Evolutionary conservation across 768 basidiomycete species (phyloP).

Genomic region (Boletales sp.): DNA sequence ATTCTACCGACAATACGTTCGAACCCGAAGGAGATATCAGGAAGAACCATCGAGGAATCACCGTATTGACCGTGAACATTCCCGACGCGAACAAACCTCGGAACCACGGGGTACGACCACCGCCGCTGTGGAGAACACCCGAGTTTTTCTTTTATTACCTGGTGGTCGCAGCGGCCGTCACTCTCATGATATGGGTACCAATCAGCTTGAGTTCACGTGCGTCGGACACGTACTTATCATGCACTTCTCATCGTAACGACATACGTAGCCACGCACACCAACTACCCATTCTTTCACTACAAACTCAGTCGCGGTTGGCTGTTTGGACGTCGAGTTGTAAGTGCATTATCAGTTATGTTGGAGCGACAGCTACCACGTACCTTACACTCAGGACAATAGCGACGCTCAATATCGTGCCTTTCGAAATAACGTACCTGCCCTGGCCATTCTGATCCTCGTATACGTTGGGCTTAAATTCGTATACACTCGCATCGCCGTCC

Average conservation of each 20-base stretch:
- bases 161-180: constrained; percentile 56
- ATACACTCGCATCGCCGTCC: constrained; percentile 35
- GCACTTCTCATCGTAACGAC: background rate
- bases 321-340: constrained; percentile 71
- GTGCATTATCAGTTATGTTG: constrained; percentile 25
- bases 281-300: constrained; percentile 58
- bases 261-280: constrained; percentile 64
- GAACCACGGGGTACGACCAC: constrained; percentile 26
- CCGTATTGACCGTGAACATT: constrained; percentile 53
- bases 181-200: constrained; percentile 75
- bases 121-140: constrained; percentile 68
- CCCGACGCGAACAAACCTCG: constrained; percentile 40
- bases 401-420: constrained; percentile 90
- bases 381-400: constrained; percentile 73
- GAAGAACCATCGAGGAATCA: constrained; percentile 30
- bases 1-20: constrained; percentile 5
- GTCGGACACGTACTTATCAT: constrained; percentile 29
- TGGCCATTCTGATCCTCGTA: constrained; percentile 44
- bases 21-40: constrained; percentile 12
- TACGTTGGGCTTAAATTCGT: constrained; percentile 56
- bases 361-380: background rate
- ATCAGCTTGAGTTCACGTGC: constrained; percentile 69
- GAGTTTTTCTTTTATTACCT: constrained; percentile 81
- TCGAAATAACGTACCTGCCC: constrained; percentile 69
- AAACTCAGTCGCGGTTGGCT: constrained; percentile 78